Evolutionary conservation across 306 rosid species (phyloP).

Genomic region (Canavalia gladiata): DNA sequence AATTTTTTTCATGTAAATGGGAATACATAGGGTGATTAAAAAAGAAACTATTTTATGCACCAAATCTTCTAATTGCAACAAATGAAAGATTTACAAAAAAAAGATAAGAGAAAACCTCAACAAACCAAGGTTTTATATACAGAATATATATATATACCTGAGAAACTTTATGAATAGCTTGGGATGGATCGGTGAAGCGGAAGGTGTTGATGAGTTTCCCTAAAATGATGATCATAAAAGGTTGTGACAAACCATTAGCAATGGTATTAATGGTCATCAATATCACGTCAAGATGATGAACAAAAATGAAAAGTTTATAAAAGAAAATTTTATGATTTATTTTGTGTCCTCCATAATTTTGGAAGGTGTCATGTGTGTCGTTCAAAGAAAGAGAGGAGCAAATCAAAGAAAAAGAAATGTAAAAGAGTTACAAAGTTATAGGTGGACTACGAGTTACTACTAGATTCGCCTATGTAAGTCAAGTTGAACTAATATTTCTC

Average conservation of each 20-base stretch:
- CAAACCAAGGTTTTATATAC: no score
- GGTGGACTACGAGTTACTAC: no score
- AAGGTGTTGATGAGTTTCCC: conserved; percentile 71
- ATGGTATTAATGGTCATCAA: conserved; percentile 71
- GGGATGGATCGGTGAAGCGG: conserved; percentile 53
- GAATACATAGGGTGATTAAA: neutral
- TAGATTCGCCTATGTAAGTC: no score
- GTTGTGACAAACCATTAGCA: conserved; percentile 71
- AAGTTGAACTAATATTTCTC: no score
- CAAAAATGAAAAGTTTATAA: conserved; percentile 73
- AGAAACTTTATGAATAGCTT: conserved; percentile 56
- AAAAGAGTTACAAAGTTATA: neutral
- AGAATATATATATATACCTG: conserved; percentile 51
- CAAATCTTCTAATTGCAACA: neutral
- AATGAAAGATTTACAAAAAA: neutral
- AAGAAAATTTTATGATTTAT: conserved; percentile 60
- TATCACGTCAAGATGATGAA: conserved; percentile 59
- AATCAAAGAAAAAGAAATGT: neutral
- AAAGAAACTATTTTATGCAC: no score
- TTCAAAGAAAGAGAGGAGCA: neutral
- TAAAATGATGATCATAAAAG: conserved; percentile 73
- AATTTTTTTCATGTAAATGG: neutral
- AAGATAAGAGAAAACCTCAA: no score
- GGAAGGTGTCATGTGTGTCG: conserved; percentile 1
- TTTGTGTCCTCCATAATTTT: neutral